phyloP scores from a whole-genome alignment of 2,329 filamentous ascomycete species.

The Nannizziopsis arthrosporioides region DNA sequence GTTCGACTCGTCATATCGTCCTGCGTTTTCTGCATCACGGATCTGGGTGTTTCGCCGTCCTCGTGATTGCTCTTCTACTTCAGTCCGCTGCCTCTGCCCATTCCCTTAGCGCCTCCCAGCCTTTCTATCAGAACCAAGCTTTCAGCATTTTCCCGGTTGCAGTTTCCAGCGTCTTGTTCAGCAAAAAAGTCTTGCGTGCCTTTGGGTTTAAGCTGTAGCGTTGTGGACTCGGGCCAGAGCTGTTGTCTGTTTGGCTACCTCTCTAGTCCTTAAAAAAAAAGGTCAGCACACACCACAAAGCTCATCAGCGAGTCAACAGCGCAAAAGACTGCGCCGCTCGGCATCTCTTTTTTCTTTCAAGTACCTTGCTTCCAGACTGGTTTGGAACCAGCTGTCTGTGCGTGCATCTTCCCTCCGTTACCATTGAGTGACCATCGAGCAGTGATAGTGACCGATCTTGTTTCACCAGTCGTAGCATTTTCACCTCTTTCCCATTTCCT shows the following conservation, averaged over 20 bases:
- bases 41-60: neutral
- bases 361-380: neutral
- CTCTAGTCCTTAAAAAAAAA: neutral
- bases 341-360: neutral
- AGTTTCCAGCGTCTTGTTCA: neutral
- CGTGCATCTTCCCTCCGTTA: constrained; percentile 9
- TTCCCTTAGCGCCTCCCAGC: constrained; percentile 1
- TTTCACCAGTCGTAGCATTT: constrained; percentile 7
- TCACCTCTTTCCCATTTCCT: neutral
- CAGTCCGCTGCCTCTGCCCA: constrained; percentile 1
- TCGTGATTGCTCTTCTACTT: constrained; percentile 7
- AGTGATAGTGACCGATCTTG: constrained; percentile 7
- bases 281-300: neutral
- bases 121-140: neutral
- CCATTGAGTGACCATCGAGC: neutral
- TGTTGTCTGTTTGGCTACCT: constrained; percentile 1
- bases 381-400: constrained; percentile 6
- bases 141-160: neutral
- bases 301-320: constrained; percentile 5
- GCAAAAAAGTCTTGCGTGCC: neutral
- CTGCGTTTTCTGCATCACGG: neutral
- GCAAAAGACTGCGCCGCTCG: neutral
- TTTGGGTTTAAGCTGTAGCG: constrained; percentile 8
- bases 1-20: constrained; percentile 1
- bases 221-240: constrained; percentile 1